phyloP scores from a whole-genome alignment of 352 stramenopile species.

The Aphanomyces invadans region DNA sequence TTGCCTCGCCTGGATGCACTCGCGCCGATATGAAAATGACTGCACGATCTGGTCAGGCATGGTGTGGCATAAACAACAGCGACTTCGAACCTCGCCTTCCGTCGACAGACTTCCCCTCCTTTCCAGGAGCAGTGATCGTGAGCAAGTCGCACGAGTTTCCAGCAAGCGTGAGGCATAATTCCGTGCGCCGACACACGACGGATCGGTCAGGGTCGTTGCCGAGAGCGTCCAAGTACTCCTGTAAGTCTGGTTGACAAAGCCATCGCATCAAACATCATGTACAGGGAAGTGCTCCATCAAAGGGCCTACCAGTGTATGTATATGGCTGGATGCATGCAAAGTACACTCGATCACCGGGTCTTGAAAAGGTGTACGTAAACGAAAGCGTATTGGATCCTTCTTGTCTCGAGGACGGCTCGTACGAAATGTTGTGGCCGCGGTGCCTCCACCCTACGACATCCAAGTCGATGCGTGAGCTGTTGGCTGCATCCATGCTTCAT shows the following conservation, averaged over 20 bases:
- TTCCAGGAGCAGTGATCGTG: slow-evolving; percentile 67
- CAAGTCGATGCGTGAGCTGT: background rate
- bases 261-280: too few species aligned
- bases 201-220: slow-evolving; percentile 43
- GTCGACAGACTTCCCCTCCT: slow-evolving; percentile 37
- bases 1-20: slow-evolving; percentile 86
- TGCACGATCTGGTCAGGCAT: slow-evolving; percentile 19
- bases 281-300: background rate
- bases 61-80: background rate
- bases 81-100: slow-evolving; percentile 38
- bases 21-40: slow-evolving; percentile 80
- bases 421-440: slow-evolving; percentile 49
- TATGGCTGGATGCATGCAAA: slow-evolving; percentile 83
- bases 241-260: slow-evolving; percentile 62
- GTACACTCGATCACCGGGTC: slow-evolving; percentile 63
- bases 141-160: slow-evolving; percentile 82
- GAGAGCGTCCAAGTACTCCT: slow-evolving; percentile 57
- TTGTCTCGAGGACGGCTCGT: slow-evolving; percentile 39
- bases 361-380: slow-evolving; percentile 66
- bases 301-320: slow-evolving; percentile 63
- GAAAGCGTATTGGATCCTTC: slow-evolving; percentile 43
- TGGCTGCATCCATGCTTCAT: too few species aligned
- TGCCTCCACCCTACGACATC: slow-evolving; percentile 48
- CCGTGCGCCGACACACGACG: slow-evolving; percentile 41
- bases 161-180: slow-evolving; percentile 80